Evolutionary conservation across 495 filamentous ascomycete species (phyloP).

Genomic region (Daldinia concentrica): DNA sequence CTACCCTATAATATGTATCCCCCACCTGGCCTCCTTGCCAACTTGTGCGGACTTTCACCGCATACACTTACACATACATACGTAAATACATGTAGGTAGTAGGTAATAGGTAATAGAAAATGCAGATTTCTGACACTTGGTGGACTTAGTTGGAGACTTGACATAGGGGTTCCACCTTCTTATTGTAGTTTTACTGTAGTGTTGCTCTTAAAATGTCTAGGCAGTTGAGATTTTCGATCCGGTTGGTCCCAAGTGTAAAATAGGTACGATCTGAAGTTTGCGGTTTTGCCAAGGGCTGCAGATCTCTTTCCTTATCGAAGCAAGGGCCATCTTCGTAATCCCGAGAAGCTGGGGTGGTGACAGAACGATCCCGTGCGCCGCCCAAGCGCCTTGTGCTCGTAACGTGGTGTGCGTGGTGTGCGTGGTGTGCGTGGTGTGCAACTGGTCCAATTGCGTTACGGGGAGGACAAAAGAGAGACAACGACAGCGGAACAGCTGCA

Average conservation of each 20-base stretch:
- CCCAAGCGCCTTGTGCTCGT: conserved; percentile 38
- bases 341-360: conserved; percentile 42
- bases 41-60: conserved; percentile 24
- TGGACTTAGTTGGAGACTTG: not conserved
- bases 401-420: conserved; percentile 31
- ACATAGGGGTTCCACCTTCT: not conserved
- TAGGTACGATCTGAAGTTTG: conserved; percentile 43
- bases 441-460: conserved; percentile 35
- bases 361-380: conserved; percentile 42
- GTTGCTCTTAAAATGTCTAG: conserved; percentile 16
- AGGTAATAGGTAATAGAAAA: not conserved
- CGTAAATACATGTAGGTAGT: not conserved
- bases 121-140: conserved; percentile 10
- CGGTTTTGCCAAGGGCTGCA: conserved; percentile 35
- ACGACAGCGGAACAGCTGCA: conserved; percentile 44
- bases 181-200: not conserved
- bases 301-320: conserved; percentile 39
- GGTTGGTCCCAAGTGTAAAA: conserved; percentile 37
- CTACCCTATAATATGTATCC: conserved; percentile 6
- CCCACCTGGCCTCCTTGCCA: not conserved
- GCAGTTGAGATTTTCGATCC: conserved; percentile 26
- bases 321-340: conserved; percentile 42
- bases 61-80: conserved; percentile 3
- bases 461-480: conserved; percentile 40
- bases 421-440: conserved; percentile 21